Evolutionary conservation across 352 stramenopile genomes (phyloP), one percentile per base, ranked within the genome.

Genomic region (Pythium sukuiense): DNA sequence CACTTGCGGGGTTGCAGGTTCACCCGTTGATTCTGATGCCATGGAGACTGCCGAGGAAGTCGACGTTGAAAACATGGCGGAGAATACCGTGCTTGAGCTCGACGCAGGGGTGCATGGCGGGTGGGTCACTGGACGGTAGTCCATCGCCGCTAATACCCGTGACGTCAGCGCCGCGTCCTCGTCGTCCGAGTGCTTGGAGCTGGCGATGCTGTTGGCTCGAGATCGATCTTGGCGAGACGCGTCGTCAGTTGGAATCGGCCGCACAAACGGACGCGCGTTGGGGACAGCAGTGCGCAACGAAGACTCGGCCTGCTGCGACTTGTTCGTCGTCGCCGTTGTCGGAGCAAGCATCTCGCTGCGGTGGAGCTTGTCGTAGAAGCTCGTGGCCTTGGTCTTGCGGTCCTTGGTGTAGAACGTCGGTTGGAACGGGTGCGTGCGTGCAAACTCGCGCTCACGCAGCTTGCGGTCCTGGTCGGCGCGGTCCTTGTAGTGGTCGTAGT

Each of bases 401-500:
- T 69, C 53, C 35, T 86, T 91, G 24, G 80, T 77, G 3, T 77
- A 66, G 3, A 89, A 58, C 18, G 67, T 87, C 20, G 85, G 85
- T 26, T 85, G 79, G 61, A 92, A 93, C 26, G 85, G 82, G 52
- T 90, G 82, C 8, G 73, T 30, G 48, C 81, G 77, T 11, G 72
- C 73, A 32, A 88, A 88, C 57, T 90, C 82, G 13, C 77, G 76
- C 59, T 85, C 71, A 2, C 81, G 72, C 65, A 90, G 80, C 50
- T 83, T 84, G 43, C 65, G 62, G 14, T 73, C 66, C 55, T 88
- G 74, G 55, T 81, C 70, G 29, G 85, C 85, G 20, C 78, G 77
- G 29, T 85, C 72, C 13, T 79, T 72, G 61, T 94, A 92, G 60
- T 90, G 83, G 26, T 87, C 76, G 37, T 83, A 88, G 61, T 92